These are phyloP conservation scores for Gossypium longicalyx DNA, from an alignment of 345 rosid species.

Conservation along the genomic window DNA sequence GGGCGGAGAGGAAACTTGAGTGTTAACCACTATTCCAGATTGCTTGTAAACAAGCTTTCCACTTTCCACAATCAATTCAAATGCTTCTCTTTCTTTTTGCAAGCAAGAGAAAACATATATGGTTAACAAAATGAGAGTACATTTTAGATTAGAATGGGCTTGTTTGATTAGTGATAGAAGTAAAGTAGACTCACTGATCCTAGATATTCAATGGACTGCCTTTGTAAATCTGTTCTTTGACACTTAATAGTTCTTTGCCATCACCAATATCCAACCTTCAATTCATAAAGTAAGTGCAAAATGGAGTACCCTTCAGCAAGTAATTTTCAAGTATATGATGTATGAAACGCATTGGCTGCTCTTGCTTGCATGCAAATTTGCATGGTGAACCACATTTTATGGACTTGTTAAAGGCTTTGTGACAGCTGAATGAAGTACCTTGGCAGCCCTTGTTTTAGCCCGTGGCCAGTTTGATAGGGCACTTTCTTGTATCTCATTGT, in stretches of 20 bases:
- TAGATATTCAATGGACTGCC: slow-evolving; percentile 57
- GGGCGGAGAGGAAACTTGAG: slow-evolving; percentile 54
- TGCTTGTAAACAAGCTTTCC: slow-evolving; percentile 52
- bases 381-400: too few species aligned
- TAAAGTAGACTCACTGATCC: slow-evolving; percentile 49
- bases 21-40: slow-evolving; percentile 51
- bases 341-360: slow-evolving; percentile 60
- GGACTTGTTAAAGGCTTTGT: neutral
- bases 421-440: slow-evolving; percentile 37
- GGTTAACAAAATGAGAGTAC: neutral
- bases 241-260: slow-evolving; percentile 59
- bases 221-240: slow-evolving; percentile 41
- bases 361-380: slow-evolving; percentile 32
- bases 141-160: neutral
- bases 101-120: slow-evolving; percentile 4
- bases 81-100: slow-evolving; percentile 64
- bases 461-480: slow-evolving; percentile 56
- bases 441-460: slow-evolving; percentile 61
- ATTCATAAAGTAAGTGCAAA: slow-evolving; percentile 2
- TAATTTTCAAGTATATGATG: slow-evolving; percentile 24
- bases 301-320: neutral
- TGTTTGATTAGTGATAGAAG: too few species aligned
- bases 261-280: slow-evolving; percentile 75
- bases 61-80: slow-evolving; percentile 49
- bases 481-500: slow-evolving; percentile 52